Evolutionary conservation across 805 yeast species (phyloP).

Genomic region (Candida silvatica): DNA sequence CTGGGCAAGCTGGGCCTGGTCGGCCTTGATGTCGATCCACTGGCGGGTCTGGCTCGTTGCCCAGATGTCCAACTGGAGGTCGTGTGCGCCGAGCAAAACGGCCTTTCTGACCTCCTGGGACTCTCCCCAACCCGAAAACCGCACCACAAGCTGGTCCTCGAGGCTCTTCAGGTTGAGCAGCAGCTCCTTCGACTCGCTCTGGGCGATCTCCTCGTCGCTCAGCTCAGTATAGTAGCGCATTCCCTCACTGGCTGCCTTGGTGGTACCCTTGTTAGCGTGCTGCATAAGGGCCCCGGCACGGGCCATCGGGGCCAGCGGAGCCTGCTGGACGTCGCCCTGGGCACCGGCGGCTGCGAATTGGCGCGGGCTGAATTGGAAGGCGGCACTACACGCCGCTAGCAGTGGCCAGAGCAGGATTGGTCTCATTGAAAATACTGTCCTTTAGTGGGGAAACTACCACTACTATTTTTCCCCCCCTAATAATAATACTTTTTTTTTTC

Average conservation of each 20-base stretch:
- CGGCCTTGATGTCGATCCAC: slow-evolving; percentile 38
- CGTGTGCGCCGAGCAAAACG: slow-evolving; percentile 15
- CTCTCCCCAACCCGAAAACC: slow-evolving; percentile 28
- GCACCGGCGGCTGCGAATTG: no score
- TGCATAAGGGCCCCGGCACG: no score
- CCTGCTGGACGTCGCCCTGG: no score
- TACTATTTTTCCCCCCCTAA: no score
- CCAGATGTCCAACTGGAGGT: slow-evolving; percentile 35
- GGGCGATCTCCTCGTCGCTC: background rate
- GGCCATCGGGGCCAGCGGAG: no score
- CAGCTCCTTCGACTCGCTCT: slow-evolving; percentile 4
- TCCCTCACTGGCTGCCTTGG: slow-evolving; percentile 2
- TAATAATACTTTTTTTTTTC: no score
- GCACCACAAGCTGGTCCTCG: slow-evolving; percentile 33
- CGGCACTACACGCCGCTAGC: no score
- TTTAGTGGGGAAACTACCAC: no score
- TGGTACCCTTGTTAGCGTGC: no score
- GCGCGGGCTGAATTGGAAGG: no score
- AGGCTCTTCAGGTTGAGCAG: slow-evolving; percentile 15
- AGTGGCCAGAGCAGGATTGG: no score
- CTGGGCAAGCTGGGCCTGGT: slow-evolving; percentile 12
- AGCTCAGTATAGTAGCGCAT: slow-evolving; percentile 1
- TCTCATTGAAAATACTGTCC: no score
- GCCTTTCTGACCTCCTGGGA: slow-evolving; percentile 10
- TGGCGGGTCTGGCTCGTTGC: slow-evolving; percentile 29